phyloP scores from a whole-genome alignment of 176 grass and related monocot genomes.

The Hordeum vulgare region DNA sequence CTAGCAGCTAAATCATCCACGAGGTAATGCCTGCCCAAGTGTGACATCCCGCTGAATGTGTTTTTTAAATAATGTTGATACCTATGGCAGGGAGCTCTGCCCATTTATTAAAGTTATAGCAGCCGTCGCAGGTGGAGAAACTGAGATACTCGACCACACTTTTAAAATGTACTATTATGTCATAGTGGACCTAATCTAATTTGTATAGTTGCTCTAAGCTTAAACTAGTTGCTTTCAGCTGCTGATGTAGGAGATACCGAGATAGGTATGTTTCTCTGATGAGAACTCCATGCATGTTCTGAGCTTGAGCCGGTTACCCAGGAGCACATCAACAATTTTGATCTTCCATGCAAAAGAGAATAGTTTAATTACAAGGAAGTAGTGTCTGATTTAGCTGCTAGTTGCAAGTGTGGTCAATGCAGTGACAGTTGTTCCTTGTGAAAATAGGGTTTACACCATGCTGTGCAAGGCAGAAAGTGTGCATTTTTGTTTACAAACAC shows the following conservation, averaged over 20 bases:
- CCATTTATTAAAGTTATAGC: neutral
- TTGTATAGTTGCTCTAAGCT: neutral
- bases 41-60: neutral
- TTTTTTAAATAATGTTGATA: neutral
- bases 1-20: neutral
- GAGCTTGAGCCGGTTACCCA: neutral
- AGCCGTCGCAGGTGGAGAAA: neutral
- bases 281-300: neutral
- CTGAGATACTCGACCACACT: neutral
- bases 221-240: constrained; percentile 6
- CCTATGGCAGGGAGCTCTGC: neutral
- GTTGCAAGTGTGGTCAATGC: neutral
- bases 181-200: neutral
- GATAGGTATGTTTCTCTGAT: neutral
- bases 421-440: neutral
- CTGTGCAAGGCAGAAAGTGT: neutral
- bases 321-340: neutral
- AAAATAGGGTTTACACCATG: neutral
- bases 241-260: neutral
- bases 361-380: neutral
- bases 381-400: neutral
- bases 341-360: neutral
- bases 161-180: neutral
- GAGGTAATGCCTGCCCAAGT: neutral
- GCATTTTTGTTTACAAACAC: neutral